Evolutionary conservation across 169 alveolate species (phyloP).

Genomic region (Cryptosporidium sp.): DNA sequence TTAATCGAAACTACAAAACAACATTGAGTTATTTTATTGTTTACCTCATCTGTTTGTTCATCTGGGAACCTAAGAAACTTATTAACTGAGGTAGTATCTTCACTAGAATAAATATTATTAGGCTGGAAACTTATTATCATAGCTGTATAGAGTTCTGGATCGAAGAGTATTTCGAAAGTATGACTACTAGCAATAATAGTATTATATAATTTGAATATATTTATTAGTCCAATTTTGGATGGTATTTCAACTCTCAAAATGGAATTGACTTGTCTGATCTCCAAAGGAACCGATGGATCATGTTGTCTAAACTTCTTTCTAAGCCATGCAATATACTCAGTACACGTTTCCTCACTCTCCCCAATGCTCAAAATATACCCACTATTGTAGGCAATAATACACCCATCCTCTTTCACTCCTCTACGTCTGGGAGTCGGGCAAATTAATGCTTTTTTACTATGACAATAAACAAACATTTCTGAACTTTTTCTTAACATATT

Average conservation of each 20-base stretch:
- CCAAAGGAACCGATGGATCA: slow-evolving; percentile 45
- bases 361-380: slow-evolving; percentile 69
- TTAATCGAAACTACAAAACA: slow-evolving; percentile 32
- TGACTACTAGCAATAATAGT: background rate
- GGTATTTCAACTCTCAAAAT: slow-evolving; percentile 61
- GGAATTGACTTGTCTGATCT: slow-evolving; percentile 32
- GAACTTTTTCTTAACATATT: slow-evolving; percentile 71
- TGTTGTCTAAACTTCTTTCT: slow-evolving; percentile 71
- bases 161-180: slow-evolving; percentile 29
- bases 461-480: slow-evolving; percentile 72
- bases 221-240: slow-evolving; percentile 27
- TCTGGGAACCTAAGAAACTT: slow-evolving; percentile 29
- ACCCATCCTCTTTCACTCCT: slow-evolving; percentile 75
- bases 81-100: background rate
- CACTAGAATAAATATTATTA: background rate
- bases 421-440: slow-evolving; percentile 75
- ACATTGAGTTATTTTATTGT: slow-evolving; percentile 13
- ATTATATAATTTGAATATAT: slow-evolving; percentile 47
- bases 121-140: slow-evolving; percentile 36
- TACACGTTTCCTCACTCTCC: slow-evolving; percentile 69
- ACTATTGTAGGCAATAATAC: slow-evolving; percentile 59
- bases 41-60: slow-evolving; percentile 8
- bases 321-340: slow-evolving; percentile 55
- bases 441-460: slow-evolving; percentile 39
- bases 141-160: slow-evolving; percentile 64